Percentiles rank a stretch among this genome's conserved stretches.
Conservation (phyloP, 129 eudicot genomes). For the Saussurea involucrata region DNA sequence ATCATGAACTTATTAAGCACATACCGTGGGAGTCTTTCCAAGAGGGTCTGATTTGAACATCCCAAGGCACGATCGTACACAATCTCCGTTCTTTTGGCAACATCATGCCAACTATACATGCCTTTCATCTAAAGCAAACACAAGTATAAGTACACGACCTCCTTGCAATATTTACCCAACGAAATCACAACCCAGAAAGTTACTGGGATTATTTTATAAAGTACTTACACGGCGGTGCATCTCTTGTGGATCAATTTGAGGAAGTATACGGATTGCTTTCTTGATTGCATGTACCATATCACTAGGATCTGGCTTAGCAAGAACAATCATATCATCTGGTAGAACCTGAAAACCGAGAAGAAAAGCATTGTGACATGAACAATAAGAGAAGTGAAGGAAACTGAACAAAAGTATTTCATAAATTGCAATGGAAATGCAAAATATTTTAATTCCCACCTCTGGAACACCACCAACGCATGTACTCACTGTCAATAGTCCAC, state of each 20-base stretch:
- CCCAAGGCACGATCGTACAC: constrained; percentile 85
- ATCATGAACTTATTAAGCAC: constrained; percentile 2
- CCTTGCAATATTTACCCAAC: neutral
- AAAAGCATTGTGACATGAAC: neutral
- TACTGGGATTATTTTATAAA: neutral
- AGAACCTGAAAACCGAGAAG: constrained; percentile 54
- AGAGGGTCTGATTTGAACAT: constrained; percentile 76
- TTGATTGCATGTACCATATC: constrained; percentile 87
- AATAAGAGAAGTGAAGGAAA: neutral
- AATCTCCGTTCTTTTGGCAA: constrained; percentile 88
- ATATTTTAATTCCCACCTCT: constrained; percentile 57
- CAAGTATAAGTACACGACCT: neutral
- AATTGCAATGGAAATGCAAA: constrained; percentile 12
- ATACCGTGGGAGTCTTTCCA: constrained; percentile 92
- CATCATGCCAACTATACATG: constrained; percentile 96
- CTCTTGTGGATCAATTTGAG: constrained; percentile 85
- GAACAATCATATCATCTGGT: constrained; percentile 97
- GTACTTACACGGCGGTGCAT: constrained; percentile 86
- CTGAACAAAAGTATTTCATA: neutral
- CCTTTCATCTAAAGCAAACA: constrained; percentile 62
- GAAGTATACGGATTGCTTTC: constrained; percentile 80
- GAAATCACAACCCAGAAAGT: neutral
- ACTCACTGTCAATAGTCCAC: constrained; percentile 94
- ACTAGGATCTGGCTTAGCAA: constrained; percentile 92
- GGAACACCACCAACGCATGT: constrained; percentile 99